Evolutionary conservation across 257 asterid genomes (phyloP), one percentile per base, ranked within the genome.

Genomic region (Penstemon newberryi): DNA sequence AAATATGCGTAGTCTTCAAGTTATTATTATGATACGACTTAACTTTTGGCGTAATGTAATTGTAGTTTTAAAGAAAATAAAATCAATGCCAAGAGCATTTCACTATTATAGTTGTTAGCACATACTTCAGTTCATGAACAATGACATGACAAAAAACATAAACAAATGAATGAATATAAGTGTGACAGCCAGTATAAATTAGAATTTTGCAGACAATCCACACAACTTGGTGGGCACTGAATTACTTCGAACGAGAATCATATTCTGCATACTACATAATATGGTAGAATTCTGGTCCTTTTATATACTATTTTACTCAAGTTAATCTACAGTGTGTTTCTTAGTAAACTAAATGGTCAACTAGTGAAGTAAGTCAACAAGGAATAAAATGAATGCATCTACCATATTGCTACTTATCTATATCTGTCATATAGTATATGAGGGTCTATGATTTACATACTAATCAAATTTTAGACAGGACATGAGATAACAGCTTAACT

Each of bases 401-500:
- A 57, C 9, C 13, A 41, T 5, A n/a, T 12, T 51, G 54, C 55
- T 41, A 9, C 47, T 38, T 39, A 62, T 54, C 50, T 25, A 51
- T 37, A 59, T 13, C 56, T 46, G 19, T 56, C 6, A 52, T 53
- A 18, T 6, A 15, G 18, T 61, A 39, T 37, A 70, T 65, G 25
- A 33, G 25, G 41, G 33, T 13, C 66, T 19, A 37, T 43, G 6
- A 15, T 18, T 57, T 7, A 53, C 56, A 58, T 5, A 54, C 7
- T 4, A 8, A 15, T 51, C 61, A 52, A 8, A 12, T 4, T 51
- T 39, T 13, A 56, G 5, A 7, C 3, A 36, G 11, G 8, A 43
- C 47, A n/a, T 2, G 33, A 41, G 37, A 60, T 25, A 62, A 41
- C 46, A 53, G 25, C 40, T 19, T n/a, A 68, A 75, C 92, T 89